Evolutionary conservation across 208 protist genomes (phyloP).

Genomic region (Borovskyia barvae): DNA sequence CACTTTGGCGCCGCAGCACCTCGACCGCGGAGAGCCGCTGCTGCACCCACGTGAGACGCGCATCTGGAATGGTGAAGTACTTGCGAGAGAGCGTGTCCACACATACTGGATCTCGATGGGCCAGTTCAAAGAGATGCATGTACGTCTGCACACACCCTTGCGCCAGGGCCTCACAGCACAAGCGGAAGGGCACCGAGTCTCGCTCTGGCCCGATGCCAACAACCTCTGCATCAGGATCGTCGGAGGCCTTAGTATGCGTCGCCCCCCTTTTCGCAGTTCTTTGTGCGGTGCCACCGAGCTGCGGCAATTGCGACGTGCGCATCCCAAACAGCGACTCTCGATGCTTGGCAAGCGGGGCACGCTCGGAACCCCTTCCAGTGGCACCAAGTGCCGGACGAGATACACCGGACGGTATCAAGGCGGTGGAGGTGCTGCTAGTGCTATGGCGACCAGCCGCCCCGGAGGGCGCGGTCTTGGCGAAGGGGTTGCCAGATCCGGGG

Average conservation of each 20-base stretch:
- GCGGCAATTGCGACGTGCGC: constrained; percentile 1
- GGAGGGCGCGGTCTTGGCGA: background rate
- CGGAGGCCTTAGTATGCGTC: constrained; percentile 5
- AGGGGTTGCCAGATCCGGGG: background rate
- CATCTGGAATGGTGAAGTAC: constrained; percentile 71
- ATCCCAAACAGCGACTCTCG: background rate
- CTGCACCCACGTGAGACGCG: constrained; percentile 78
- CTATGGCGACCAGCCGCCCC: background rate
- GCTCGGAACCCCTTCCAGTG: background rate
- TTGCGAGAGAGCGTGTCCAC: constrained; percentile 77
- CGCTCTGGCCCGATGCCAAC: constrained; percentile 64
- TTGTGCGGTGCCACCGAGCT: background rate
- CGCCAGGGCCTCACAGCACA: constrained; percentile 79
- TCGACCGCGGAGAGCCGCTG: constrained; percentile 70
- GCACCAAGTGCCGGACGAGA: background rate
- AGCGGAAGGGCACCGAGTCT: constrained; percentile 67
- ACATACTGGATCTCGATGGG: constrained; percentile 84
- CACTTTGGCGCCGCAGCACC: constrained; percentile 78
- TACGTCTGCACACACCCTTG: constrained; percentile 82
- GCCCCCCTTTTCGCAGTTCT: background rate
- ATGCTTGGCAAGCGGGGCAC: background rate
- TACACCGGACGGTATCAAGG: background rate
- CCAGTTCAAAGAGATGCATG: constrained; percentile 82
- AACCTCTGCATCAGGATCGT: constrained; percentile 9
- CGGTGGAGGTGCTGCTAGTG: background rate